These are phyloP conservation scores for Gossypioides kirkii DNA, from an alignment of 345 rosid species.

Conservation along the genomic window DNA sequence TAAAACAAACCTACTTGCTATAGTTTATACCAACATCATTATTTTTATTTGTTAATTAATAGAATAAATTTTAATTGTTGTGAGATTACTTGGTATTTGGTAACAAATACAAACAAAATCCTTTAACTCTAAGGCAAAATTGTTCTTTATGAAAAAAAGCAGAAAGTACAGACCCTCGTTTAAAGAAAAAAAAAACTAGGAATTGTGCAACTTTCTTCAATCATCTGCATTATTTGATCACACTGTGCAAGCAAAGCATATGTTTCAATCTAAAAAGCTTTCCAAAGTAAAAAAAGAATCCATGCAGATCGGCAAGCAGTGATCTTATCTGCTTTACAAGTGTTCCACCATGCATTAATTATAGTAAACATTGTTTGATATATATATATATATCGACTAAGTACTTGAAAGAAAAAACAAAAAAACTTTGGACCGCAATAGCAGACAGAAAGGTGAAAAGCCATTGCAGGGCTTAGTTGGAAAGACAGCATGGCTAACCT, in stretches of 20 bases:
- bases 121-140: background rate
- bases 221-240: slow-evolving; percentile 6
- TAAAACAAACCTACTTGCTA: background rate
- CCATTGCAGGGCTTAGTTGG: slow-evolving; percentile 29
- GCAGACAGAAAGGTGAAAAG: slow-evolving; percentile 28
- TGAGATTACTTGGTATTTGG: background rate
- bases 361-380: background rate
- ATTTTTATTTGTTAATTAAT: background rate
- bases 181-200: background rate
- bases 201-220: slow-evolving; percentile 13
- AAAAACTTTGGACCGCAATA: slow-evolving; percentile 8
- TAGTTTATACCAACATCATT: background rate
- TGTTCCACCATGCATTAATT: background rate
- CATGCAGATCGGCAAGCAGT: slow-evolving; percentile 1
- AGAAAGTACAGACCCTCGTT: background rate
- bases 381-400: too few species aligned
- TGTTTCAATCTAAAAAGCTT: slow-evolving; percentile 3
- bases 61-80: background rate
- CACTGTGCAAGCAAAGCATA: slow-evolving; percentile 6
- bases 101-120: slow-evolving; percentile 1
- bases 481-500: slow-evolving; percentile 11
- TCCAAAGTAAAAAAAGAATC: background rate
- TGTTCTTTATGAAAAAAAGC: slow-evolving; percentile 4
- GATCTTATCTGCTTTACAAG: slow-evolving; percentile 4
- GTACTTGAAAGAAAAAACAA: too few species aligned